Percentiles rank a stretch among this genome's conserved stretches.
These are phyloP conservation scores for Podospora pseudopauciseta DNA, from an alignment of 495 filamentous ascomycete species.

Conservation along the genomic window DNA sequence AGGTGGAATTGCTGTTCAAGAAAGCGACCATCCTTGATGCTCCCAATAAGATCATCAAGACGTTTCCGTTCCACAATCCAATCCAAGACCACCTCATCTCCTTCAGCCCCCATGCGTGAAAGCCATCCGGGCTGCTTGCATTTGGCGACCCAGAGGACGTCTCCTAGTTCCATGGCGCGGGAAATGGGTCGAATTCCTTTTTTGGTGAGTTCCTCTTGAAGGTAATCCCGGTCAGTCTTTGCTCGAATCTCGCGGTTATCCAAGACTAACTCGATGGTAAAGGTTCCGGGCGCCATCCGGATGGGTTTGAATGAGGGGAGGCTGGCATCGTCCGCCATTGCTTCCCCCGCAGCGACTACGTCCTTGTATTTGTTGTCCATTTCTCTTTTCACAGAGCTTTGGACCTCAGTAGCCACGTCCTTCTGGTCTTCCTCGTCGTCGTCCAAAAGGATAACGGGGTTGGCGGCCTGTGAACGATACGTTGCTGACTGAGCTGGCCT, in stretches of 20 bases:
- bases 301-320: conserved; percentile 59
- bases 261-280: conserved; percentile 70
- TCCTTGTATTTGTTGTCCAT: conserved; percentile 26
- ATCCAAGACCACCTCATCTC: conserved; percentile 76
- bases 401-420: not conserved
- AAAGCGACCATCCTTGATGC: conserved; percentile 80
- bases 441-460: not conserved
- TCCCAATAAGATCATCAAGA: conserved; percentile 73
- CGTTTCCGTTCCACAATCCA: conserved; percentile 82
- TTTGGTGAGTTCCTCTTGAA: conserved; percentile 66
- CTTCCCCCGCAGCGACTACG: conserved; percentile 41
- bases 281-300: conserved; percentile 57
- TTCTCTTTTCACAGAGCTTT: conserved; percentile 13
- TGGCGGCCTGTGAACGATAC: not conserved
- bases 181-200: conserved; percentile 63
- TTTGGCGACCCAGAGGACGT: conserved; percentile 79
- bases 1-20: conserved; percentile 85
- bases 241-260: conserved; percentile 76
- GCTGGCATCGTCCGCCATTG: conserved; percentile 27
- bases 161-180: conserved; percentile 67
- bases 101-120: conserved; percentile 54
- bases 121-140: conserved; percentile 57
- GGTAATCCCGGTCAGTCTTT: conserved; percentile 75
- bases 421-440: not conserved
- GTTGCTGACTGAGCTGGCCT: conserved; percentile 1